These are phyloP conservation scores for Mucor mucedo DNA, from an alignment of 371 early-diverging fungal species.

Conservation along the genomic window DNA sequence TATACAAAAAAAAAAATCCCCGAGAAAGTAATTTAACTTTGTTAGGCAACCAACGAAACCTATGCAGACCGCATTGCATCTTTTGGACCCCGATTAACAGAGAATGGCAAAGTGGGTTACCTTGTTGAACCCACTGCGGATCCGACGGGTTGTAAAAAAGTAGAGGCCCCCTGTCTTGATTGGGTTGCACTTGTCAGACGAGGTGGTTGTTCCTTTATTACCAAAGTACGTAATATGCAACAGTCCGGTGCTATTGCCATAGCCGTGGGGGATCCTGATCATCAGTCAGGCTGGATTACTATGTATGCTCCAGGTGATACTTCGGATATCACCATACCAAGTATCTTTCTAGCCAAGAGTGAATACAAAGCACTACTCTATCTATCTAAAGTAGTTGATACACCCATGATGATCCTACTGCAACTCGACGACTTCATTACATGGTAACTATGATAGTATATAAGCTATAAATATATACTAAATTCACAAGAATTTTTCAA, in stretches of 20 bases:
- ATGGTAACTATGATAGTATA: constrained; percentile 26
- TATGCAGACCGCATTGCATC: constrained; percentile 64
- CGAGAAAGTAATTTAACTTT: constrained; percentile 1
- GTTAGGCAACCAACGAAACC: constrained; percentile 59
- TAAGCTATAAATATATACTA: no score
- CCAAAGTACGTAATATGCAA: constrained; percentile 91
- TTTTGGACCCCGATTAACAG: constrained; percentile 67
- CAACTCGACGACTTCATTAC: constrained; percentile 37
- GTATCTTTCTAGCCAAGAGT: constrained; percentile 72
- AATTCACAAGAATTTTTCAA: background rate
- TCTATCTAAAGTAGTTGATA: constrained; percentile 43
- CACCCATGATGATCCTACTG: constrained; percentile 48
- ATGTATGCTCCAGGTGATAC: constrained; percentile 90
- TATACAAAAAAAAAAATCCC: constrained; percentile 6
- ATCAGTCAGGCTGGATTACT: constrained; percentile 72
- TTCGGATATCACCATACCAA: constrained; percentile 75
- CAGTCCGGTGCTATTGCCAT: constrained; percentile 85
- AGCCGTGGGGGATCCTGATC: constrained; percentile 83
- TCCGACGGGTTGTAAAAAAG: constrained; percentile 45
- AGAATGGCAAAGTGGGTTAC: constrained; percentile 58
- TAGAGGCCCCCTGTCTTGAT: constrained; percentile 40
- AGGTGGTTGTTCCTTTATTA: constrained; percentile 86
- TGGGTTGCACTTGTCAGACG: constrained; percentile 87
- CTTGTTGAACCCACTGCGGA: constrained; percentile 46
- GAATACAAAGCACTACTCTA: constrained; percentile 62